Evolutionary conservation across 306 rosid species (phyloP), one percentile per base, ranked within the genome.

Genomic region (Chamaecrista fasciculata): DNA sequence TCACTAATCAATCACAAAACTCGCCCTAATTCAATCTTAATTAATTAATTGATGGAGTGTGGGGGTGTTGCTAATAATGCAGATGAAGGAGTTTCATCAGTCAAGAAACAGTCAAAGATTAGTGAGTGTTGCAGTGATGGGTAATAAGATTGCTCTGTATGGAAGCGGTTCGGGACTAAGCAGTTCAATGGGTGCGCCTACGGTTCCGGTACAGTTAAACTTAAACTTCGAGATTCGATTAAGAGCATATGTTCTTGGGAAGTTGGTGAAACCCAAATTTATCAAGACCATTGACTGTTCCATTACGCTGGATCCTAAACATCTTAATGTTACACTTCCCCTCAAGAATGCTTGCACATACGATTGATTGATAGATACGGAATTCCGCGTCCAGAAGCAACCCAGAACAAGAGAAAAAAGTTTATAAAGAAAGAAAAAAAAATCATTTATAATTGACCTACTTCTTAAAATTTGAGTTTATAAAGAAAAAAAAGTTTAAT

Each of bases 201-300:
- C 82, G 5, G 33, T 75, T 68, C 87, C 98, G 8, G 96, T 94
- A 73, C 82, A 81, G 2, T 49, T 94, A 79, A 82, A 78, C 33
- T 46, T 94, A 86, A 76, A 33, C 69, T 85, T 94, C 59, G 76
- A 69, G 62, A 64, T 94, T 60, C 75, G 87, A 76, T 85, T 96
- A 0, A 86, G 71, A 84, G 98, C 98, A 11, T 72, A 90, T 50
- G 98, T 94, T 23, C 70, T 94, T 76, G 98, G 98, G 1, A 86
- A 84, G 55, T 78, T 94, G 79, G 98, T 94, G 52, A 88, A 86
- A 78, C 96, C 98, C 0, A 94, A 86, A 69, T 94, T 88, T 82
- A 74, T 86, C 78, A 78, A 78, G 52, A 80, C 67, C 50, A 66
- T 94, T 14, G 65, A 81, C 1, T 94, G 98, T 68, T 69, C 89